A percentile compares a stretch with the other conserved stretches of the same genome.
These are phyloP conservation scores for Fusarium scirpi DNA, from an alignment of 2,329 filamentous ascomycete genomes.

Conservation along the genomic window DNA sequence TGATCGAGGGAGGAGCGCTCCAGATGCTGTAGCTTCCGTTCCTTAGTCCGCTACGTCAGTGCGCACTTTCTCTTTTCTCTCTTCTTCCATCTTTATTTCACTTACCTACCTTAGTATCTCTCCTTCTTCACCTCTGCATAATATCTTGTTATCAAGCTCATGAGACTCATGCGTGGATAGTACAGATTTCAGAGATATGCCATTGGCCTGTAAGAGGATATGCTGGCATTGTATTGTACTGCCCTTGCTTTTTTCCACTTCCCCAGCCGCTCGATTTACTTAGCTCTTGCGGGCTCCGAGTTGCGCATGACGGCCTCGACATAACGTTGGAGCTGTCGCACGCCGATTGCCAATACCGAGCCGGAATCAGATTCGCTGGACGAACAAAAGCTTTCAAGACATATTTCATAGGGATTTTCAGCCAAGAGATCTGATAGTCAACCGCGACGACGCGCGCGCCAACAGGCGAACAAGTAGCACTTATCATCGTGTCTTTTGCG, in stretches of 20 bases:
- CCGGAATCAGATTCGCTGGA: conserved; percentile 9
- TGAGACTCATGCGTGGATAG: conserved; percentile 19
- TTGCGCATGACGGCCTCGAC: conserved; percentile 33
- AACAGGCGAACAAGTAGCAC: conserved; percentile 1
- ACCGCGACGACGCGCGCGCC: conserved; percentile 14
- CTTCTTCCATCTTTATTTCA: conserved; percentile 6
- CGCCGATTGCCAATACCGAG: conserved; percentile 18
- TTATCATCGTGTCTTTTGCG: conserved; percentile 3
- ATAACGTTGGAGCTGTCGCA: conserved; percentile 25
- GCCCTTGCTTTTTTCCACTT: conserved; percentile 31
- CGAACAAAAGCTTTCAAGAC: conserved; percentile 8
- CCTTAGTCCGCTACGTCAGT: conserved; percentile 25
- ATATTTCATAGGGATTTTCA: neutral
- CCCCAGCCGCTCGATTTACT: conserved; percentile 34
- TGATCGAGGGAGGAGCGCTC: conserved; percentile 21
- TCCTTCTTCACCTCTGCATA: conserved; percentile 7
- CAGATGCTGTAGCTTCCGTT: conserved; percentile 6
- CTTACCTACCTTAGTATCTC: neutral
- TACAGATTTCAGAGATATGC: conserved; percentile 28
- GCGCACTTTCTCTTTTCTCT: conserved; percentile 2
- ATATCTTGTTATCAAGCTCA: conserved; percentile 1
- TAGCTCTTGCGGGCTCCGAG: conserved; percentile 25
- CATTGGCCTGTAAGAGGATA: conserved; percentile 42
- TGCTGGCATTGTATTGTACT: conserved; percentile 34
- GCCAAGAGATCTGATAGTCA: neutral